Percentiles rank a stretch among this genome's conserved stretches.
phyloP scores from a whole-genome alignment of 805 yeast genomes.

The Monosporozyma siamensis region DNA sequence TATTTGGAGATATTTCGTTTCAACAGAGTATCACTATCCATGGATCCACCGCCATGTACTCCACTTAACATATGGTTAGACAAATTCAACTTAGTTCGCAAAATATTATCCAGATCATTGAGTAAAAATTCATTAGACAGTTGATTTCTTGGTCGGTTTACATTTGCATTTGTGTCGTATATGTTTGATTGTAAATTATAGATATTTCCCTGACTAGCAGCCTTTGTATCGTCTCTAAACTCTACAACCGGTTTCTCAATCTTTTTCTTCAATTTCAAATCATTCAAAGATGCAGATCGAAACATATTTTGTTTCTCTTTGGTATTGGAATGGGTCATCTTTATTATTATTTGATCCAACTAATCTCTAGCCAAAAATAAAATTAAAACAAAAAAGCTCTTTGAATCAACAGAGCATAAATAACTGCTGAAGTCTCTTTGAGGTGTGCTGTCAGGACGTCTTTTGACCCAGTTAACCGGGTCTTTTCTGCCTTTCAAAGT shows the following conservation, averaged over 20 bases:
- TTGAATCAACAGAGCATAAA: too few species aligned
- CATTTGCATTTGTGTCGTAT: too few species aligned
- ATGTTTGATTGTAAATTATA: not conserved
- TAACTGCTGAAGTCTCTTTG: too few species aligned
- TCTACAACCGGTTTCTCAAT: not conserved
- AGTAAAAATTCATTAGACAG: conserved; percentile 11
- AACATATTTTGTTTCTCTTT: not conserved
- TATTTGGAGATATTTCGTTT: not conserved
- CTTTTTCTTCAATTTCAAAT: not conserved
- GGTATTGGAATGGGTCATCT: not conserved
- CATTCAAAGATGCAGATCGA: conserved; percentile 1
- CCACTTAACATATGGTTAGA: conserved; percentile 3
- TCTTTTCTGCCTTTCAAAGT: too few species aligned
- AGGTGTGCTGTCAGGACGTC: too few species aligned
- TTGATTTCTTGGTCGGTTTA: not conserved
- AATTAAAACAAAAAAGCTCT: too few species aligned
- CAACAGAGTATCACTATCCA: conserved; percentile 11
- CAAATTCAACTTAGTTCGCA: conserved; percentile 17
- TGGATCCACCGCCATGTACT: not conserved
- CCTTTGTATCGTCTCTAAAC: conserved; percentile 2
- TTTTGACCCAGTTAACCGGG: too few species aligned
- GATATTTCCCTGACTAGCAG: not conserved
- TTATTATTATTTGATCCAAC: too few species aligned
- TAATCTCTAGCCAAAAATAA: too few species aligned
- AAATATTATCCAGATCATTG: conserved; percentile 19